phyloP scores from a whole-genome alignment of 139 green algal genomes.

The Ettlia oleoabundans region DNA sequence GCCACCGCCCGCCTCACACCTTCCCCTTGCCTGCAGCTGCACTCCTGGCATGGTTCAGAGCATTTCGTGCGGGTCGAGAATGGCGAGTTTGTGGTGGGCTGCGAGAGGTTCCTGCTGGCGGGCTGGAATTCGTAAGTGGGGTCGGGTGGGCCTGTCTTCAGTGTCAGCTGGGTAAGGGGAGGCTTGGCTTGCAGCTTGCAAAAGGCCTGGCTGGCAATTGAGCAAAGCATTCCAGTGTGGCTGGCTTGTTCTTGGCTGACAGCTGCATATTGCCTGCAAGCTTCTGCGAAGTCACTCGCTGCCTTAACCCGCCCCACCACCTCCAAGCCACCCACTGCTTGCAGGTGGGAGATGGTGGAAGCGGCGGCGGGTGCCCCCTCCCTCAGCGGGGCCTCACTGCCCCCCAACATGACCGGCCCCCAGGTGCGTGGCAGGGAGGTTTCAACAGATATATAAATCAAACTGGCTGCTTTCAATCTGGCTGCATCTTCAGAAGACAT shows the following conservation, averaged over 20 bases:
- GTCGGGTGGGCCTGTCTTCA: neutral
- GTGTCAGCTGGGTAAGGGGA: neutral
- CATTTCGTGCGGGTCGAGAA: slow-evolving; percentile 44
- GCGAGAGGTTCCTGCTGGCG: slow-evolving; percentile 37
- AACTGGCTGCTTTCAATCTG: too few relatives aligned
- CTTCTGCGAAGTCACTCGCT: too few relatives aligned
- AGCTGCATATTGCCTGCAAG: too few relatives aligned
- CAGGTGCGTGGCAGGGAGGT: neutral
- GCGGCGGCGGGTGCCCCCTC: slow-evolving; percentile 59
- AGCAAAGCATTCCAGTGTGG: too few relatives aligned
- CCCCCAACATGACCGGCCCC: slow-evolving; percentile 45
- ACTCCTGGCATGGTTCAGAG: too few relatives aligned
- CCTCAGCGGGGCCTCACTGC: slow-evolving; percentile 53
- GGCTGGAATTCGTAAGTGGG: slow-evolving; percentile 31
- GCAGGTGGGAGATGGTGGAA: slow-evolving; percentile 63
- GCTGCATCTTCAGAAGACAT: too few relatives aligned
- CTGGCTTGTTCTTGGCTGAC: too few relatives aligned
- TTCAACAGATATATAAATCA: too few relatives aligned
- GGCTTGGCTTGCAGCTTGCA: too few relatives aligned
- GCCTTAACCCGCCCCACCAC: too few relatives aligned
- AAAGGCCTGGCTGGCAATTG: too few relatives aligned
- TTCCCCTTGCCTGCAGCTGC: neutral
- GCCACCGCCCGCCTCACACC: neutral
- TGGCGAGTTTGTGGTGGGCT: slow-evolving; percentile 43
- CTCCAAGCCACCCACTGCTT: neutral